These are phyloP conservation scores for Reticulascus tulasneorum DNA, from an alignment of 2,329 filamentous ascomycete species.

Conservation along the genomic window DNA sequence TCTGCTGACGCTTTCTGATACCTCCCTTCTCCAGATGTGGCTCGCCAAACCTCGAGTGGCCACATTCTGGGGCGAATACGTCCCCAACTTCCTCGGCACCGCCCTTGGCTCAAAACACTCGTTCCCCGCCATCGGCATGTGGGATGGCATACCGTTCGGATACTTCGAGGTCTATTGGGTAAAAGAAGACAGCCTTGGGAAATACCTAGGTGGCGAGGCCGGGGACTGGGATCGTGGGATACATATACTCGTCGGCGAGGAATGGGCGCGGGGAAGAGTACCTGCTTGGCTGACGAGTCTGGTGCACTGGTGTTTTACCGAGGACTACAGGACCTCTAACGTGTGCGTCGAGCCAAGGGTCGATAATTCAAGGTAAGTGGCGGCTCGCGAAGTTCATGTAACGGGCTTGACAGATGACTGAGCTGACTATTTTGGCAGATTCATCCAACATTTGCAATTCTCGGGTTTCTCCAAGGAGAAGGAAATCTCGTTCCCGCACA, in stretches of 20 bases:
- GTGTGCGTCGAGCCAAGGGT: conserved; percentile 86
- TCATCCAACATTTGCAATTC: conserved; percentile 60
- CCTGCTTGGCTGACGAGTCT: conserved; percentile 78
- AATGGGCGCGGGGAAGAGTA: conserved; percentile 84
- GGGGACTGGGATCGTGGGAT: conserved; percentile 84
- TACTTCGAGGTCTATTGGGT: conserved; percentile 99
- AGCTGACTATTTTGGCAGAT: conserved; percentile 18
- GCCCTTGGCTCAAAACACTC: conserved; percentile 67
- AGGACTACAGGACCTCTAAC: conserved; percentile 76
- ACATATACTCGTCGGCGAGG: conserved; percentile 85
- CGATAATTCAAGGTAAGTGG: conserved; percentile 82
- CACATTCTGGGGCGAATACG: conserved; percentile 74
- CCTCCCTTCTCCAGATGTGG: conserved; percentile 72
- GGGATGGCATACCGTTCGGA: conserved; percentile 92
- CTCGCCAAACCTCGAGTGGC: conserved; percentile 81
- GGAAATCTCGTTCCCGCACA: conserved; percentile 85
- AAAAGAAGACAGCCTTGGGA: conserved; percentile 80
- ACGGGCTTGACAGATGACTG: fast-evolving
- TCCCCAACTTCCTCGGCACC: conserved; percentile 62
- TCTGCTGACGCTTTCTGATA: conserved; percentile 46
- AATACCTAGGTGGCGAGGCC: conserved; percentile 60
- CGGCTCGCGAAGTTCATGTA: too few species aligned
- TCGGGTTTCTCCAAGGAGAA: conserved; percentile 82
- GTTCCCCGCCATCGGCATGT: conserved; percentile 88
- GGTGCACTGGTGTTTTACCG: conserved; percentile 78